phyloP scores from a whole-genome alignment of 2,329 filamentous ascomycete genomes.

The Ophiosphaerella korrae region DNA sequence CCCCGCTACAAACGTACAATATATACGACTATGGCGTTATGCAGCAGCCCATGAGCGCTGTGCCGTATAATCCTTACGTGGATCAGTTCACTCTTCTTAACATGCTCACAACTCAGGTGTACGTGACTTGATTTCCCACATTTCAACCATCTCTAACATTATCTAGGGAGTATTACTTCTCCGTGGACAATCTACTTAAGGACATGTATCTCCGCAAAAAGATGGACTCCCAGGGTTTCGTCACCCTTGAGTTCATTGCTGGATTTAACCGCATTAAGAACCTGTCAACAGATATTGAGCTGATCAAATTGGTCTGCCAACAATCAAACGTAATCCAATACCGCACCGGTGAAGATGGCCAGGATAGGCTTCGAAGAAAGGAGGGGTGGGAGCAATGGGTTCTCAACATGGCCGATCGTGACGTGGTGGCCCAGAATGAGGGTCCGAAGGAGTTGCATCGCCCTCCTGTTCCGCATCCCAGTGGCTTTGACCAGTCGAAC shows the following conservation, averaged over 20 bases:
- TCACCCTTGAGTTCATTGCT: slow-evolving; percentile 77
- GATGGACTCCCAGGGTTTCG: slow-evolving; percentile 96
- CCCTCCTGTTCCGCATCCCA: slow-evolving; percentile 47
- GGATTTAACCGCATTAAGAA: slow-evolving; percentile 84
- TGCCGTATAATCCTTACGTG: slow-evolving; percentile 63
- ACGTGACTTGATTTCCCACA: slow-evolving; percentile 30
- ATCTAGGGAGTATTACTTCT: slow-evolving; percentile 92
- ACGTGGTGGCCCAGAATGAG: slow-evolving; percentile 73
- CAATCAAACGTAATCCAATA: slow-evolving; percentile 76
- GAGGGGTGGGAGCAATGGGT: slow-evolving; percentile 83
- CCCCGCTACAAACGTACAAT: slow-evolving; percentile 56
- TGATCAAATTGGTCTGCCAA: slow-evolving; percentile 76
- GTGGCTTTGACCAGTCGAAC: slow-evolving; percentile 40
- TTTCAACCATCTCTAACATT: slow-evolving; percentile 33
- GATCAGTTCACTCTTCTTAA: slow-evolving; percentile 62
- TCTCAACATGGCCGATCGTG: slow-evolving; percentile 71
- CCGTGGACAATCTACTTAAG: slow-evolving; percentile 91
- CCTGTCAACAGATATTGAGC: slow-evolving; percentile 71
- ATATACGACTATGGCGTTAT: slow-evolving; percentile 64
- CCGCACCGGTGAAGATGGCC: slow-evolving; percentile 73
- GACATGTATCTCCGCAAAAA: slow-evolving; percentile 85
- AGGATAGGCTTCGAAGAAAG: slow-evolving; percentile 76
- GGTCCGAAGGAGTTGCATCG: slow-evolving; percentile 61
- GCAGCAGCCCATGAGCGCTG: slow-evolving; percentile 62
- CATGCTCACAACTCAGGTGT: slow-evolving; percentile 66